Percentiles rank a stretch among this genome's conserved stretches.
These are phyloP conservation scores for Bimuria novae-zelandiae DNA, from an alignment of 2,329 filamentous ascomycete genomes.

Conservation along the genomic window DNA sequence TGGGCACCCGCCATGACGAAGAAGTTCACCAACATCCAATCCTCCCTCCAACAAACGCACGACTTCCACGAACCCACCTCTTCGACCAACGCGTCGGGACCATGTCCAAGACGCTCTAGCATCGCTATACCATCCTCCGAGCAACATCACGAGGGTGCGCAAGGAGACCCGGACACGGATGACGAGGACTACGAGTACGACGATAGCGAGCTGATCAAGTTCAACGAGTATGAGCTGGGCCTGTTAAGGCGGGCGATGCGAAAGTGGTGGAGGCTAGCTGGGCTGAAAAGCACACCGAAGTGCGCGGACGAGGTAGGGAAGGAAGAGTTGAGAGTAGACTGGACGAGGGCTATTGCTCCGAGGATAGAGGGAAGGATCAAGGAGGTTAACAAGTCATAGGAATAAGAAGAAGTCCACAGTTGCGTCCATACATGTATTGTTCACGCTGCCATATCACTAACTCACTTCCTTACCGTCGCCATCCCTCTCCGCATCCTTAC, in stretches of 20 bases:
- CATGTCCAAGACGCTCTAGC: conserved; percentile 6
- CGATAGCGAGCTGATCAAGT: conserved; percentile 51
- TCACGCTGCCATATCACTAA: too few relatives aligned
- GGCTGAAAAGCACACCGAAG: conserved; percentile 58
- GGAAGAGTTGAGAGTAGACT: conserved; percentile 65
- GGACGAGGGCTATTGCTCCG: conserved; percentile 81
- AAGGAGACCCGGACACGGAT: conserved; percentile 39
- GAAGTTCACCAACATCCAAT: conserved; percentile 71
- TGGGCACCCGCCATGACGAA: conserved; percentile 65
- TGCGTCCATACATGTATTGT: too few relatives aligned
- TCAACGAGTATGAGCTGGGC: conserved; percentile 52
- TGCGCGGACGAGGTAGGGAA: conserved; percentile 63
- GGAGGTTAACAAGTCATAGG: conserved; percentile 23
- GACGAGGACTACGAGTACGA: conserved; percentile 48
- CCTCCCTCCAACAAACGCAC: conserved; percentile 60
- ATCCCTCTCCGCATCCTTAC: too few relatives aligned
- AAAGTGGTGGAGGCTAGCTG: conserved; percentile 74
- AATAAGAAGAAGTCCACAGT: too few relatives aligned
- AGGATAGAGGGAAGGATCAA: conserved; percentile 75
- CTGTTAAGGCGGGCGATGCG: conserved; percentile 70
- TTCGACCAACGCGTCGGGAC: conserved; percentile 32
- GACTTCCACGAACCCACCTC: conserved; percentile 48
- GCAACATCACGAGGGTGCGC: neutral
- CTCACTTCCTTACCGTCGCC: too few relatives aligned
- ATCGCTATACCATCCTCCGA: neutral